phyloP scores from a whole-genome alignment of 768 basidiomycete species.

The Hypholoma sublateritium region DNA sequence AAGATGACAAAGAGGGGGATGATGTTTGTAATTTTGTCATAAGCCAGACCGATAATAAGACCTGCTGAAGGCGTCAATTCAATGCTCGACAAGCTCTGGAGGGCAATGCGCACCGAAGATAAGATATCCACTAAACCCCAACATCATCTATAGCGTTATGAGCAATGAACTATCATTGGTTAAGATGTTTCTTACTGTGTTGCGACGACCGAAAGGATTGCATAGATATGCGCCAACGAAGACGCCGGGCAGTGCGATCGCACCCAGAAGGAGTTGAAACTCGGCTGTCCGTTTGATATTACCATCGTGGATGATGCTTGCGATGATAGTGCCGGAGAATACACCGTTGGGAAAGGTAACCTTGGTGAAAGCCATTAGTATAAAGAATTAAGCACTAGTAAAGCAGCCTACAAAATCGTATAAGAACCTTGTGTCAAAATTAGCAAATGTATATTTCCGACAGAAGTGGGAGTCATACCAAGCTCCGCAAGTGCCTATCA shows the following conservation, averaged over 20 bases:
- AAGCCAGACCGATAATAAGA: conserved; percentile 57
- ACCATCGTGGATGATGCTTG: conserved; percentile 57
- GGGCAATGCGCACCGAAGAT: conserved; percentile 46
- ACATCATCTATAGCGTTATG: conserved; percentile 47
- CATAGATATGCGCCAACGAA: conserved; percentile 43
- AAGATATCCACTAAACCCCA: conserved; percentile 69
- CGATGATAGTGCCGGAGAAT: conserved; percentile 67
- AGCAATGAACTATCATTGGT: background rate
- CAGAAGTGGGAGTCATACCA: conserved; percentile 42
- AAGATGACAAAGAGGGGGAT: conserved; percentile 68
- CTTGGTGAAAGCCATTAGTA: conserved; percentile 24
- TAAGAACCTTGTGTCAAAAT: conserved; percentile 48
- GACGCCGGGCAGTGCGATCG: conserved; percentile 63
- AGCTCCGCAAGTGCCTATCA: conserved; percentile 73
- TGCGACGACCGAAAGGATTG: conserved; percentile 51
- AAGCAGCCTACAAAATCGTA: conserved; percentile 57
- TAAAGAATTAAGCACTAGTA: background rate
- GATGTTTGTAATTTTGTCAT: conserved; percentile 61
- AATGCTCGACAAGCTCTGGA: background rate
- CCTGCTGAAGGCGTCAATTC: conserved; percentile 28
- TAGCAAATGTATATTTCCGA: background rate
- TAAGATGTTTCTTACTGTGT: conserved; percentile 41
- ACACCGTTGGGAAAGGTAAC: conserved; percentile 75
- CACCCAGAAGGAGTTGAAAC: conserved; percentile 65
- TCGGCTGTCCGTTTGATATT: conserved; percentile 62